Evolutionary conservation across 768 basidiomycete genomes (phyloP), one percentile per base, ranked within the genome.

Genomic region (Pisolithus sp.): DNA sequence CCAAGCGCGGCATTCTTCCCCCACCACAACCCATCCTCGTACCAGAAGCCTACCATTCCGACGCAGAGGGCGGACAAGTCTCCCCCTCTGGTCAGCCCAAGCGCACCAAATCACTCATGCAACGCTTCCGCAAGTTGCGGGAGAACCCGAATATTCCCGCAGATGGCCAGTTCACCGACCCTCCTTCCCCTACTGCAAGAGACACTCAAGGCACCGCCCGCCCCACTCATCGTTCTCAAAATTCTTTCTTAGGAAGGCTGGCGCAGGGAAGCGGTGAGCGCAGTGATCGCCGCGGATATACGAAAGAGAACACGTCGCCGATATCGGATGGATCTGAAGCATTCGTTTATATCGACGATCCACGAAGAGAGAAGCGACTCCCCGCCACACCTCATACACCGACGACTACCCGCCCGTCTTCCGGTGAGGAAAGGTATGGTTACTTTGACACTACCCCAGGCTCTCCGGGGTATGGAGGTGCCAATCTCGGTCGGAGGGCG

Each of bases 71-170:
- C 9, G 57, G 65, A 8, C 62, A 68, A 15, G 74, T 73, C 6
- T 74, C 79, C 7, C 75, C 76, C 20, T 68, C 68, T 0, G 71
- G 68, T 10, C 70, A 71, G 36, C 80, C 85, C 8, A 86, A 85
- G 65, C 85, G 90, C 26, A 81, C 80, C 58, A 90, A 83, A 68
- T 90, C 87, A 13, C 71, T 93, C 56, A 92, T 93, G 80, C 86
- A 92, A 43, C 86, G 90, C 50, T 87, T 93, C 63, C 82, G 87
- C 53, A 88, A 83, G 69, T 91, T 92, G 88, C 83, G 89, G 34
- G 89, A 92, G 60, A 72, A 83, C 8, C 89, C 89, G 9, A 92
- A 91, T 55, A 82, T 91, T 1, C 89, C 89, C 15, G 77, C 87
- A n/a, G 68, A 72, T 34, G 75, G 76, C n/a, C 55, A 58, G 17